Evolutionary conservation across 2,329 filamentous ascomycete genomes (phyloP).

Genomic region (Calonectria pseudoreteaudii): DNA sequence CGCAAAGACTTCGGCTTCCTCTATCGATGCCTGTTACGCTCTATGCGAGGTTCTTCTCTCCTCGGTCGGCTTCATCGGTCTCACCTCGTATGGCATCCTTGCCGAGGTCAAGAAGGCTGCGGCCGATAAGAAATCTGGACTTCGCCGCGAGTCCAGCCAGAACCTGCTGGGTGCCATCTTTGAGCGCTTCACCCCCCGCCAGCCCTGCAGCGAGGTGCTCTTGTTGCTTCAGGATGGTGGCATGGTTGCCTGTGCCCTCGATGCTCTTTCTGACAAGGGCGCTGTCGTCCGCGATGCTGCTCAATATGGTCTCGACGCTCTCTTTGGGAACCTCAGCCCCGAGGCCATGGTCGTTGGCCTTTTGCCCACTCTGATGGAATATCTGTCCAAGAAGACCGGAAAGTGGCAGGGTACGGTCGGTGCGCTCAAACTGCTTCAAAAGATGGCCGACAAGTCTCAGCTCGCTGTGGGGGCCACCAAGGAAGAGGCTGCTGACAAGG

Average conservation of each 20-base stretch:
- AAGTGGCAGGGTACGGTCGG: constrained; percentile 98
- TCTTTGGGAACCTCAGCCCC: constrained; percentile 82
- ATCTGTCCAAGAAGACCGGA: constrained; percentile 84
- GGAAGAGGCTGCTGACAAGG: constrained; percentile 89
- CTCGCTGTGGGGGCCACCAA: constrained; percentile 81
- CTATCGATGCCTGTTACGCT: constrained; percentile 72
- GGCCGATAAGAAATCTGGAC: constrained; percentile 91
- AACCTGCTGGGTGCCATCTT: constrained; percentile 94
- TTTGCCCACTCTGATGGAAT: constrained; percentile 79
- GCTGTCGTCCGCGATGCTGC: constrained; percentile 89
- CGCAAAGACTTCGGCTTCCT: constrained; percentile 75
- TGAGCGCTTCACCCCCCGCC: constrained; percentile 84
- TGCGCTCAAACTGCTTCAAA: constrained; percentile 85
- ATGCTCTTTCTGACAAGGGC: constrained; percentile 91
- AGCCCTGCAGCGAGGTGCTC: constrained; percentile 82
- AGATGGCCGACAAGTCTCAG: constrained; percentile 95
- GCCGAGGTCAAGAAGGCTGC: constrained; percentile 78
- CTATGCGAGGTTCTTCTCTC: constrained; percentile 70
- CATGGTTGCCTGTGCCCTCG: constrained; percentile 79
- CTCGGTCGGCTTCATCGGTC: constrained; percentile 65
- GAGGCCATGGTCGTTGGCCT: constrained; percentile 88
- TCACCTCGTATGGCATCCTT: constrained; percentile 65
- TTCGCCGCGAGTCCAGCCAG: constrained; percentile 89
- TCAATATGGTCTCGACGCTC: constrained; percentile 91
- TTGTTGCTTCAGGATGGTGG: constrained; percentile 86